Base-by-base conservation (phyloP, 2,329 filamentous ascomycete species). In the Stachybotrys chartarum region DNA sequence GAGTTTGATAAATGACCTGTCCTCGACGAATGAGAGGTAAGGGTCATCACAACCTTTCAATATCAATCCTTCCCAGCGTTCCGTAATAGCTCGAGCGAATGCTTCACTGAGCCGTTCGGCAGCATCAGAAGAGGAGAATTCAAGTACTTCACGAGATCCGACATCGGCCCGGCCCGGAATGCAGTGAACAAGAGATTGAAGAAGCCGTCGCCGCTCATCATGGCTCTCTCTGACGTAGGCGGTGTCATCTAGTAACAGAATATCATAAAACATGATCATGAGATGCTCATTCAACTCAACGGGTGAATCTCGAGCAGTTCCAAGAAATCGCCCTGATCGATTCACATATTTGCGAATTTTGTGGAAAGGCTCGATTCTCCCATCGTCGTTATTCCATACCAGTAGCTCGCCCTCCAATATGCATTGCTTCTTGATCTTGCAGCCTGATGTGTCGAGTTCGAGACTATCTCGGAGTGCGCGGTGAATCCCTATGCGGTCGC, bases 321-420 rank as follows among this genome's bases (percentile, higher is more conserved):
- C 12, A 46, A 46, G 44, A 46, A 14, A 46, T 46, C 44, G 44
- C 89, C 90, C 72, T 93, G 90, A 66, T 82, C 83, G 32, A 83
- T 76, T 76, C 46, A 93, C 79, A 63, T 92, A 85, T 63, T 88
- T 90, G 32, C 88, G 80, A 55, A 93, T 84, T 65, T 89, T 86
- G 60, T 91, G 82, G 59, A 93, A 94, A 1, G 82, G 82, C 39
- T 88, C 68, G 5, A 91, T 82, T 39, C 74, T 77, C 18, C 78
- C 68, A 30, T 84, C 73, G 61, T 76, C 75, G 42, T 87, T 82
- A 63, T 80, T 88, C 70, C 84, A 92, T 2, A 91, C 84, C 3
- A 91, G 76, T 53, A 93, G 72, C 64, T 94, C 90, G 2, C 87
- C 88, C 62, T 93, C 85, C 0, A 93, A 68, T 35, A 93, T 90